Percentiles rank a stretch among this genome's conserved stretches.
Evolutionary conservation across 2,329 filamentous ascomycete species (phyloP).

Genomic region (Hypoxylon sp.): DNA sequence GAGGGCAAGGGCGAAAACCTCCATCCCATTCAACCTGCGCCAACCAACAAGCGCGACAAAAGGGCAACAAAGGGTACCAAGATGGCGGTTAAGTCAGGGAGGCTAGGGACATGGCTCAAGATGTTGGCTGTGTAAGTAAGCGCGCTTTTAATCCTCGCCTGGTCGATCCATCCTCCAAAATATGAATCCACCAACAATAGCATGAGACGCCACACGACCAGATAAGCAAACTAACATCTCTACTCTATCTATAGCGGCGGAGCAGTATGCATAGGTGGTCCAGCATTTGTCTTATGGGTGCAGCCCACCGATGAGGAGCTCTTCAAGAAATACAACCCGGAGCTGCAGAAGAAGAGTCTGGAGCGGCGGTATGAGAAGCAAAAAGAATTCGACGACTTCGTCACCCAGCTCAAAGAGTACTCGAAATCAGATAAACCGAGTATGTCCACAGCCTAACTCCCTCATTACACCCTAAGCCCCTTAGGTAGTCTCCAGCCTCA

Average conservation of each 20-base stretch:
- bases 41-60: constrained; percentile 23
- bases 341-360: constrained; percentile 90
- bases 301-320: constrained; percentile 92
- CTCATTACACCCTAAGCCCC: constrained; percentile 37
- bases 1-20: constrained; percentile 8
- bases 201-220: constrained; percentile 9
- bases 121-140: constrained; percentile 76
- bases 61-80: constrained; percentile 7
- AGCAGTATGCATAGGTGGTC: constrained; percentile 83
- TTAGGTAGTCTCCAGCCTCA: background rate
- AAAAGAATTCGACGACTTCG: constrained; percentile 91
- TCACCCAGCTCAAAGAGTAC: constrained; percentile 85
- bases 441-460: constrained; percentile 60
- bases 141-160: constrained; percentile 38
- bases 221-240: constrained; percentile 21
- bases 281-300: constrained; percentile 84
- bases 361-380: constrained; percentile 82
- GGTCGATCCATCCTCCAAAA: constrained; percentile 15
- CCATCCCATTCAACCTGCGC: constrained; percentile 14
- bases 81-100: constrained; percentile 65
- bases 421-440: constrained; percentile 93
- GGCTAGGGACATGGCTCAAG: constrained; percentile 75
- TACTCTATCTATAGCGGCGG: constrained; percentile 70
- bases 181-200: constrained; percentile 14
- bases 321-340: constrained; percentile 92